A percentile compares a stretch with the other conserved stretches of the same genome.
These are phyloP conservation scores for Gnomoniopsis smithogilvyi DNA, from an alignment of 2,329 filamentous ascomycete genomes.

Conservation along the genomic window DNA sequence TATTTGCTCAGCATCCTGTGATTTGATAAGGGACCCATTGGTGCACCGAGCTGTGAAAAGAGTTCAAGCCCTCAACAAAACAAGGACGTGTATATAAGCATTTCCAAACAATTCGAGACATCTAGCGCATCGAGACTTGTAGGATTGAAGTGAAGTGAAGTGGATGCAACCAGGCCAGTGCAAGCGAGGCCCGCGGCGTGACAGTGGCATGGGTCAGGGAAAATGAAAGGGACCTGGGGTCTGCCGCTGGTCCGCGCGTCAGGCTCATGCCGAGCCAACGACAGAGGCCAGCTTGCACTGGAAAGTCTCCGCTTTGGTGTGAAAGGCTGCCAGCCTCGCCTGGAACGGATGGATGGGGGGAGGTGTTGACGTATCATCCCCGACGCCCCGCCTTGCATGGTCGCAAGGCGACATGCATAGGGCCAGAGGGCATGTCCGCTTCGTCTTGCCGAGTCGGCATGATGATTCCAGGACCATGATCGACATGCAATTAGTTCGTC, in stretches of 20 bases:
- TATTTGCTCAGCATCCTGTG: no score
- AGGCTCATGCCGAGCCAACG: slow-evolving; percentile 14
- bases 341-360: neutral
- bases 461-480: neutral
- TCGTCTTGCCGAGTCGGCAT: neutral
- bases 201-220: slow-evolving; percentile 7
- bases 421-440: neutral
- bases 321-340: neutral
- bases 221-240: slow-evolving; percentile 15
- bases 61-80: neutral
- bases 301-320: slow-evolving; percentile 11
- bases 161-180: neutral
- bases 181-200: slow-evolving; percentile 1
- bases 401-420: neutral
- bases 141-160: neutral
- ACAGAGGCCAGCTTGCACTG: neutral
- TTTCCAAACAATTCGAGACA: neutral
- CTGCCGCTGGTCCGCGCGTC: slow-evolving; percentile 19
- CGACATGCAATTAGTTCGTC: slow-evolving; percentile 3
- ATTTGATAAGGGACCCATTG: no score
- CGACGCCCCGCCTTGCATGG: neutral
- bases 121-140: neutral
- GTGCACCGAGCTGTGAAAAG: no score
- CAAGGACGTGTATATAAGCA: neutral
- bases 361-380: neutral